Evolutionary conservation across 2,329 filamentous ascomycete genomes (phyloP).

Genomic region (Sporothrix brunneoviolacea): DNA sequence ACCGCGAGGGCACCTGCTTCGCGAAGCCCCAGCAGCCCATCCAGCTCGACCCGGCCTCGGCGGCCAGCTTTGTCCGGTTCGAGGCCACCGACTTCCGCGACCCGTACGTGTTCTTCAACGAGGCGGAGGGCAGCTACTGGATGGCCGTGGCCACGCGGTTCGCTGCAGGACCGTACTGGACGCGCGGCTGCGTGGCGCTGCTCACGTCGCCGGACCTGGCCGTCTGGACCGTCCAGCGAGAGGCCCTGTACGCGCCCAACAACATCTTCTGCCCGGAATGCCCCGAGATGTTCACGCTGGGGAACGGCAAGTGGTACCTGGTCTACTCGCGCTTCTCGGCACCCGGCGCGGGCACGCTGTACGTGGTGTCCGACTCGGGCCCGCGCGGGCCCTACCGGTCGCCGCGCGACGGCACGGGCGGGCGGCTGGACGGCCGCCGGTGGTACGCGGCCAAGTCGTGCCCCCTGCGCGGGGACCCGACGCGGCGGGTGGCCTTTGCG

Average conservation of each 20-base stretch:
- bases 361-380: constrained; percentile 28
- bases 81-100: constrained; percentile 32
- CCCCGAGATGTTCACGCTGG: constrained; percentile 30
- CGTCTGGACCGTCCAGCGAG: constrained; percentile 25
- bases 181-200: constrained; percentile 29
- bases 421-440: constrained; percentile 29
- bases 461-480: constrained; percentile 23
- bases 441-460: constrained; percentile 33
- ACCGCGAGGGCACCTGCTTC: constrained; percentile 25
- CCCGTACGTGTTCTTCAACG: constrained; percentile 30
- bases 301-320: constrained; percentile 31
- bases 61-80: constrained; percentile 20
- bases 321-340: constrained; percentile 29
- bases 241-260: constrained; percentile 29
- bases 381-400: constrained; percentile 30
- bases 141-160: constrained; percentile 32
- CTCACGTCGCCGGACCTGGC: constrained; percentile 28
- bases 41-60: constrained; percentile 21
- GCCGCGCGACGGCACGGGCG: constrained; percentile 28
- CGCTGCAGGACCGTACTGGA: constrained; percentile 27
- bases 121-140: constrained; percentile 25
- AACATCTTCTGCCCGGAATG: constrained; percentile 32
- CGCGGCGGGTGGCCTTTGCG: constrained; percentile 28
- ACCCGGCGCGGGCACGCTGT: constrained; percentile 30
- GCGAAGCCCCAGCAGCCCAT: constrained; percentile 19